phyloP scores from a whole-genome alignment of 257 asterid genomes.

The Nicotiana undulata region DNA sequence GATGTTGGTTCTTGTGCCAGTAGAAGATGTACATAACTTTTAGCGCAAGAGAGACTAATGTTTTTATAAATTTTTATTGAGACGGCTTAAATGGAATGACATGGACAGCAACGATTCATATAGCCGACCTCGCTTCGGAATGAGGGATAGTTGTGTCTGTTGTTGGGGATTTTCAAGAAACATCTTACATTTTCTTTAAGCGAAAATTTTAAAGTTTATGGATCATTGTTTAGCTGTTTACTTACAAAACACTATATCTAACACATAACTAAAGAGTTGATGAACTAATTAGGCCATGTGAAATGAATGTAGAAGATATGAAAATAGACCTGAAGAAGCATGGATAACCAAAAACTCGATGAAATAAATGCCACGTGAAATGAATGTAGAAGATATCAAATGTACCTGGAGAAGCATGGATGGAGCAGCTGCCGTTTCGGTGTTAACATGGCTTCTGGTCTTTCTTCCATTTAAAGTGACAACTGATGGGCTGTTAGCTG shows the following conservation, averaged over 20 bases:
- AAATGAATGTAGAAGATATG: background rate
- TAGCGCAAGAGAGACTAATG: background rate
- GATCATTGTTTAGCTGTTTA: background rate
- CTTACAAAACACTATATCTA: background rate
- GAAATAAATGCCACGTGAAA: background rate
- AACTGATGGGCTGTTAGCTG: conserved; percentile 52
- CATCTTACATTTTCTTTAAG: background rate
- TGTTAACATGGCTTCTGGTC: conserved; percentile 44
- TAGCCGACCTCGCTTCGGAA: background rate
- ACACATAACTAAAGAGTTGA: background rate
- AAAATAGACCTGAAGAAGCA: background rate
- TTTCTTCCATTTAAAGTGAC: conserved; percentile 45
- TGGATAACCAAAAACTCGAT: background rate
- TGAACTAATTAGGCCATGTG: background rate
- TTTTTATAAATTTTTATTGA: background rate
- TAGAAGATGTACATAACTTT: background rate
- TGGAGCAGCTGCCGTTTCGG: conserved; percentile 35
- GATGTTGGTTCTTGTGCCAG: background rate
- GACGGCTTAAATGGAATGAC: background rate
- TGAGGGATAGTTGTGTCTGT: background rate
- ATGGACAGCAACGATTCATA: background rate
- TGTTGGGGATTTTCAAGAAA: background rate
- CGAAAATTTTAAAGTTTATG: background rate
- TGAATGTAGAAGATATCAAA: background rate
- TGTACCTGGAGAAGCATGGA: conserved; percentile 65